A percentile compares a stretch with the other conserved stretches of the same genome.
Evolutionary conservation across 805 yeast species (phyloP).

Genomic region (Lipomyces anomalus): DNA sequence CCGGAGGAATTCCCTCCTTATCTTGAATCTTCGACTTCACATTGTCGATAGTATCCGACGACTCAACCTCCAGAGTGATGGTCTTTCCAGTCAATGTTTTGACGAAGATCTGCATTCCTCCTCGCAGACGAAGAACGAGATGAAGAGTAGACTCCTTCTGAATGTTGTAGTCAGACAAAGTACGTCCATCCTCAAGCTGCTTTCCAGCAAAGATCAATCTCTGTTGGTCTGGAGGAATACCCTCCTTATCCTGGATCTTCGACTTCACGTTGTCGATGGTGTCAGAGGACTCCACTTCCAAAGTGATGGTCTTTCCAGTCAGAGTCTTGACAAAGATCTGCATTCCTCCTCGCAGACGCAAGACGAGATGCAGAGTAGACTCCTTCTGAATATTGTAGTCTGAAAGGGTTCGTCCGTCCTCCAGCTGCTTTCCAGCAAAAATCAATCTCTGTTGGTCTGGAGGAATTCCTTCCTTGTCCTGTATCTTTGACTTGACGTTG

Average conservation of each 20-base stretch:
- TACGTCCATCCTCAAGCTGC: conserved; percentile 93
- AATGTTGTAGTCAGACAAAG: conserved; percentile 89
- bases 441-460: conserved; percentile 97
- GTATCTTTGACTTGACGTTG: conserved; percentile 94
- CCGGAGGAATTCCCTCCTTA: conserved; percentile 97
- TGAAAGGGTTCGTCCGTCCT: conserved; percentile 86
- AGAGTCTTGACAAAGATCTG: conserved; percentile 85
- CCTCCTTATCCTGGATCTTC: conserved; percentile 94
- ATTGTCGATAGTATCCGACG: conserved; percentile 95
- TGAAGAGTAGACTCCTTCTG: conserved; percentile 89
- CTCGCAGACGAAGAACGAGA: conserved; percentile 80
- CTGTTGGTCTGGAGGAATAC: conserved; percentile 95
- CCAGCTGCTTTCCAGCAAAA: conserved; percentile 53
- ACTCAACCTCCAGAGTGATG: conserved; percentile 85
- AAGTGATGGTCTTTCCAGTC: conserved; percentile 85
- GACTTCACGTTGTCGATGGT: conserved; percentile 92
- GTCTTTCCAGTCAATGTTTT: conserved; percentile 88
- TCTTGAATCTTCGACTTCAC: conserved; percentile 96
- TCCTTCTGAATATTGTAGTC: conserved; percentile 99
- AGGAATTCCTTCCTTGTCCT: conserved; percentile 97
- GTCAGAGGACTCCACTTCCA: conserved; percentile 89
- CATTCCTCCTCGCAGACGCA: conserved; percentile 99
- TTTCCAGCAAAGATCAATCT: conserved; percentile 93
- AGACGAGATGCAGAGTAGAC: conserved; percentile 90
- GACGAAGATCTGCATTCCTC: conserved; percentile 90